Evolutionary conservation across 768 basidiomycete species (phyloP), one percentile per base, ranked within the genome.

Genomic region (Tulasnella sp.): DNA sequence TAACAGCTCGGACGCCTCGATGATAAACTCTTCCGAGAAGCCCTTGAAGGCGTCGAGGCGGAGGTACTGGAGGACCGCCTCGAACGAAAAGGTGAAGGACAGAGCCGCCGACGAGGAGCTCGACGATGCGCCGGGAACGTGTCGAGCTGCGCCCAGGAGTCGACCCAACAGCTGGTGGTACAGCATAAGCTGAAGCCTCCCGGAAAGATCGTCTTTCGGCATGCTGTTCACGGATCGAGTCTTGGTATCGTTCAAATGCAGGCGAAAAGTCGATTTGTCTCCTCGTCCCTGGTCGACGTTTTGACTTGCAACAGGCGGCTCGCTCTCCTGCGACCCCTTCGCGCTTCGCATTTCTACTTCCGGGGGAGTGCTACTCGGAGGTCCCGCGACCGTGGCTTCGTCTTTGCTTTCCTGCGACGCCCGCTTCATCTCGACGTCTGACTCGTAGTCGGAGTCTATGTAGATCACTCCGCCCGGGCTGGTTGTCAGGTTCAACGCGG

Each of bases 241-340:
- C 64, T 82, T 82, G 32, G 78, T 79, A 69, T 82, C 81, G 26
- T 78, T 79, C 7, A 82, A 64, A 70, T 75, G 77, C 3, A 82
- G 73, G 26, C 76, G 72, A 71, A 80, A 78, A 2, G 78, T 76
- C 26, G 36, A 47, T 41, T 5, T 37, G 73, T 72, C 47, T 52
- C 67, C 37, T 42, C 67, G 16, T 12, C 32, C 17, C 22, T 6
- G 32, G 19, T 72, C 70, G 29, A 35, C 62, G 52, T 37, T 52
- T 52, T 52, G 47, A n/a, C 47, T 52, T 26, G 47, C 47, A 5
- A 26, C n/a, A 9, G 47, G 47, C 26, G 47, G n/a, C 26, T 22
- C 47, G 47, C 47, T 52, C 26, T 52, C 47, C 12, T 52, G 47
- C 9, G 47, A 52, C 9, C n/a, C 47, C n/a, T 22, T 52, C n/a